Conservation (phyloP, 257 asterid species). For the Striga asiatica region DNA sequence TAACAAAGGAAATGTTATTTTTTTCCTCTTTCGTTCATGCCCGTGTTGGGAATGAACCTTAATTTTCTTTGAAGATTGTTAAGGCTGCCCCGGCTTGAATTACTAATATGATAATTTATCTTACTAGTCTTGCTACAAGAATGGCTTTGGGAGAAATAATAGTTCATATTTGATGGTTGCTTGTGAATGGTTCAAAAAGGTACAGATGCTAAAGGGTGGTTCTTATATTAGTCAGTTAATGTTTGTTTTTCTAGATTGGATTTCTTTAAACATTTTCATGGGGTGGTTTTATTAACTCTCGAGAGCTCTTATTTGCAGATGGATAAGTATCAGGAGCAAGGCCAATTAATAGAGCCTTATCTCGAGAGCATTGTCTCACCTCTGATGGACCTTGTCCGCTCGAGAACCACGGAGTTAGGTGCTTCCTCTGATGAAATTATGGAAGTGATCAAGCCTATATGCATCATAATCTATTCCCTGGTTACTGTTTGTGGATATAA, state of each 20-base stretch:
- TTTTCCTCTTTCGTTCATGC: too few relatives aligned
- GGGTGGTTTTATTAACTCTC: conserved; percentile 11
- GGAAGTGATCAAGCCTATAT: conserved; percentile 62
- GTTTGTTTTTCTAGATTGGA: conserved; percentile 6
- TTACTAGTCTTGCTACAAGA: conserved; percentile 6
- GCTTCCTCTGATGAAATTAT: conserved; percentile 48
- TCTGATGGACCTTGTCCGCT: conserved; percentile 69
- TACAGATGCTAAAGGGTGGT: too few relatives aligned
- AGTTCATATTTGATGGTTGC: background rate
- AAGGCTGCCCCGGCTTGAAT: background rate
- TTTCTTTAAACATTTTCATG: background rate
- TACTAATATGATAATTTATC: background rate
- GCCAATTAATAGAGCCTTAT: conserved; percentile 90
- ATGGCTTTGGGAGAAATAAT: background rate
- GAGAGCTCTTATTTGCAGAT: conserved; percentile 39
- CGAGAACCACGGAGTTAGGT: conserved; percentile 61
- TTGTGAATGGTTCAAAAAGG: background rate
- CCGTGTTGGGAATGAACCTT: background rate
- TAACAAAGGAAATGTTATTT: background rate
- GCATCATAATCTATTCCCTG: conserved; percentile 73
- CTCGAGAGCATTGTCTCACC: conserved; percentile 82
- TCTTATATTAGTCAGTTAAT: background rate
- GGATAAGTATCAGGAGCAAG: conserved; percentile 98
- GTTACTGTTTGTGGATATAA: conserved; percentile 94
- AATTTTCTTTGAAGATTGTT: background rate